These are phyloP conservation scores for Cerrena zonata DNA, from an alignment of 1,284 basidiomycete species.

Conservation along the genomic window DNA sequence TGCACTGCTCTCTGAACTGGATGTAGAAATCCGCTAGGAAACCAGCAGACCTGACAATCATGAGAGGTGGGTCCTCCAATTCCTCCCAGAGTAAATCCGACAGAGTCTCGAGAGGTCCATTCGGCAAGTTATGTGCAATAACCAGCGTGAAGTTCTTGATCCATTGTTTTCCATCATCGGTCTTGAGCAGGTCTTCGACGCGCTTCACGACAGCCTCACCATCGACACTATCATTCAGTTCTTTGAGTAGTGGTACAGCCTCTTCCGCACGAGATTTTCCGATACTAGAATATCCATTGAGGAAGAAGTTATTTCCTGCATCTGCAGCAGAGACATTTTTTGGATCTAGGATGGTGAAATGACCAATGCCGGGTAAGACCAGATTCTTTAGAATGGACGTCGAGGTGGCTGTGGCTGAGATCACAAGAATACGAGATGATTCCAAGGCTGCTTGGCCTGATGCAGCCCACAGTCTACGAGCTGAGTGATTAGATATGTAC, in stretches of 20 bases:
- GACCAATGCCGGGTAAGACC: constrained; percentile 88
- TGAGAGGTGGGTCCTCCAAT: constrained; percentile 54
- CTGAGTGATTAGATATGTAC: background rate
- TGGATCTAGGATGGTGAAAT: constrained; percentile 83
- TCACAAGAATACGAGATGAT: constrained; percentile 73
- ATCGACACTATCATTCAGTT: constrained; percentile 85
- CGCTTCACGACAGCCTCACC: constrained; percentile 61
- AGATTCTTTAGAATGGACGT: constrained; percentile 91
- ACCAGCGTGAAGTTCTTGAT: constrained; percentile 58
- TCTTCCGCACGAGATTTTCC: constrained; percentile 79
- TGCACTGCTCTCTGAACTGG: constrained; percentile 80
- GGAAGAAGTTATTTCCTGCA: constrained; percentile 94
- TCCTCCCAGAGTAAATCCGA: constrained; percentile 67
- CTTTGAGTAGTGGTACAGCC: constrained; percentile 70
- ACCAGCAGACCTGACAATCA: constrained; percentile 77
- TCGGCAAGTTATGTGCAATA: constrained; percentile 76
- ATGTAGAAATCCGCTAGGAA: constrained; percentile 85
- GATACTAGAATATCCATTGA: constrained; percentile 70
- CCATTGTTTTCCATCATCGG: constrained; percentile 40
- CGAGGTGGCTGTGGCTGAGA: constrained; percentile 76
- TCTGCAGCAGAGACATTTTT: constrained; percentile 63
- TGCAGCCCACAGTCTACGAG: constrained; percentile 82
- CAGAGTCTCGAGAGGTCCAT: constrained; percentile 50
- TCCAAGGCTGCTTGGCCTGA: constrained; percentile 92
- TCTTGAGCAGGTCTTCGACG: constrained; percentile 53